phyloP scores from a whole-genome alignment of 2,329 filamentous ascomycete species.

The Annulohypoxylon truncatum region DNA sequence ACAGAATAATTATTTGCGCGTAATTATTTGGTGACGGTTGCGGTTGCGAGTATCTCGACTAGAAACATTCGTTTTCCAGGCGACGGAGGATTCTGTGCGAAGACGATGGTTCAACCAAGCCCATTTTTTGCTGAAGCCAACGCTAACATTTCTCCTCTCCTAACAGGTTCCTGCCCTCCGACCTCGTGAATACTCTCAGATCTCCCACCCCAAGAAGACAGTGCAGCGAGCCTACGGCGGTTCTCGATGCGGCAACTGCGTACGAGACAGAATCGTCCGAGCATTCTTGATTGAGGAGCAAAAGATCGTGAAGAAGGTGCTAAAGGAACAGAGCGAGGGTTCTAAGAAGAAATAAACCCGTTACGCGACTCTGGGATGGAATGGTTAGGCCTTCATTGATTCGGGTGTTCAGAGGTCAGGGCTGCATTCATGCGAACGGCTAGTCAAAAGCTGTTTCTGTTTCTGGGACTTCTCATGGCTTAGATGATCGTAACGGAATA shows the following conservation, averaged over 20 bases:
- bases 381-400: slow-evolving; percentile 52
- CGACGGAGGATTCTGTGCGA: not conserved
- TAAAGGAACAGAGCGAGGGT: slow-evolving; percentile 93
- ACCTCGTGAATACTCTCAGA: slow-evolving; percentile 95
- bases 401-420: slow-evolving; percentile 52
- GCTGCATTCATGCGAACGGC: slow-evolving; percentile 50
- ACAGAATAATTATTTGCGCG: not conserved
- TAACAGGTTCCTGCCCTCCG: slow-evolving; percentile 91
- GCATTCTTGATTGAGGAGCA: slow-evolving; percentile 99
- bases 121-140: not conserved
- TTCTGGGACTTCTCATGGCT: slow-evolving; percentile 51
- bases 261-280: slow-evolving; percentile 96
- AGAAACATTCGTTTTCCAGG: not conserved
- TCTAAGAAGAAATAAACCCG: slow-evolving; percentile 75
- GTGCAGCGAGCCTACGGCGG: slow-evolving; percentile 98
- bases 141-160: slow-evolving; percentile 47
- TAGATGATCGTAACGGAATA: slow-evolving; percentile 52
- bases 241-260: slow-evolving; percentile 98
- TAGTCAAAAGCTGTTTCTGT: slow-evolving; percentile 48
- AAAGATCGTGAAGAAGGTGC: slow-evolving; percentile 99
- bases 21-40: not conserved
- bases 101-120: not conserved
- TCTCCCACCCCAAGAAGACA: slow-evolving; percentile 99
- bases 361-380: slow-evolving; percentile 48
- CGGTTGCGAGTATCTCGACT: not conserved